Evolutionary conservation across 352 stramenopile species (phyloP), one percentile per base, ranked within the genome.

Genomic region (Detonula confervacea): DNA sequence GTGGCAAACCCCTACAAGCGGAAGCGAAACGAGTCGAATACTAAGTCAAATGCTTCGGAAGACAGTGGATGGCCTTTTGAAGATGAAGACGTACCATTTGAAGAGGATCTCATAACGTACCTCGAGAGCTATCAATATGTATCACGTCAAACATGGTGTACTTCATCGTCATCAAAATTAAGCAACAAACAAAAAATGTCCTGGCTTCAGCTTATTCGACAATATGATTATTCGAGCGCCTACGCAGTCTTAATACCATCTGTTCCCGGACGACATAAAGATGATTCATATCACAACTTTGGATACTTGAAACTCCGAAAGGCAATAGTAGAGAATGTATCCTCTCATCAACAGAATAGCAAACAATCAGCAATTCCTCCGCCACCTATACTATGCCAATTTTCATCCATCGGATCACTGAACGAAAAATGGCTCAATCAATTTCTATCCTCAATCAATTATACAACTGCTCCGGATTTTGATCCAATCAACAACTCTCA

Each of bases 231-330:
- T 70, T 88, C 83, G 0, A 74, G 29, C 0, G 86, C 86, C 29
- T 83, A 82, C 39, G 88, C 61, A 27, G 70, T 90, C 4, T 60
- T 93, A n/a, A 84, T 93, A 46, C 88, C 88, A 35, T 92, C 86
- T 7, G 79, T 83, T 55, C 88, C 88, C 6, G 88, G 88, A 16
- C 82, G 81, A 49, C 83, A 90, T 54, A 29, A 5, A 30, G 33
- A 55, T 24, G 16, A 54, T 55, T 18, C 56, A 11, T 73, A 76
- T 39, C 14, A 75, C 33, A 66, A 80, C 29, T 77, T 75, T 61
- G 84, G 84, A 27, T 85, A 92, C 39, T 57, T 89, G 29, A 85
- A 87, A 55, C 51, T 92, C 9, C 63, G 65, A 24, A 49, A 83
- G 47, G 62, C 71, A 33, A 86, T 90, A 59, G 29, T 60, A 6